Base-by-base conservation (phyloP, 2,329 filamentous ascomycete species). In the Venturia carpophila region DNA sequence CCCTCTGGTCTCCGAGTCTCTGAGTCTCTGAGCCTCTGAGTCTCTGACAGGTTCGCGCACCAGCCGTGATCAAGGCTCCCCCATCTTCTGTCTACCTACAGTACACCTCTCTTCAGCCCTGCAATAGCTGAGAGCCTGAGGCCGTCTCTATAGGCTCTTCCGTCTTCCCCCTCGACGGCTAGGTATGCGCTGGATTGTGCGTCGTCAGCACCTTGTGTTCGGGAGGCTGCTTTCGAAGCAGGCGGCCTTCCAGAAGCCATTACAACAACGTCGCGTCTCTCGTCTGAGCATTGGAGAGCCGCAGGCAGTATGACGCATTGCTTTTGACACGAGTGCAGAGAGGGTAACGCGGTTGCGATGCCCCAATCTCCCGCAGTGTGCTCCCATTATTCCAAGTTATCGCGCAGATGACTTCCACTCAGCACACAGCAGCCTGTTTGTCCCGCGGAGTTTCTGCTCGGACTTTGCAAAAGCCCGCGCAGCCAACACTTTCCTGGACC, bases 221-320 rank as follows among this genome's bases (percentile, higher is more conserved):
- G 52, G 52, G 52, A 58, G 52, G 30, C 52, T 58, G 52, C 52
- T 58, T 34, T 58, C 13, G 52, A 58, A 58, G 52, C 52, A 58
- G 17, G 37, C 19, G 2, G 17, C 24, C 52, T 58, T 58, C 52
- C 37, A 37, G 52, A 58, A 58, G 52, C 52, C 15, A n/a, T 58
- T 27, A n/a, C 30, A 58, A 58, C 1, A 58, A 58, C 1, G 3
- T 58, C 49, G 49, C 24, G 24, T 56, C 27, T 11, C 5, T 56
- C 52, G n/a, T n/a, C 15, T 41, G 30, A 37, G 52, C 7, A 21
- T 34, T 37, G 0, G 52, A 58, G 30, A 37, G 52, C 52, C 52
- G 11, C 52, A 37, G 49, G 49, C 24, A 56, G 5, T 24, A 34
- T 56, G 49, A 56, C 49, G 49, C 19, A 17, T 56, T 4, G 24